Evolutionary conservation across 148 eudicot genomes (phyloP).

Genomic region (Chenopodium berlandieri): DNA sequence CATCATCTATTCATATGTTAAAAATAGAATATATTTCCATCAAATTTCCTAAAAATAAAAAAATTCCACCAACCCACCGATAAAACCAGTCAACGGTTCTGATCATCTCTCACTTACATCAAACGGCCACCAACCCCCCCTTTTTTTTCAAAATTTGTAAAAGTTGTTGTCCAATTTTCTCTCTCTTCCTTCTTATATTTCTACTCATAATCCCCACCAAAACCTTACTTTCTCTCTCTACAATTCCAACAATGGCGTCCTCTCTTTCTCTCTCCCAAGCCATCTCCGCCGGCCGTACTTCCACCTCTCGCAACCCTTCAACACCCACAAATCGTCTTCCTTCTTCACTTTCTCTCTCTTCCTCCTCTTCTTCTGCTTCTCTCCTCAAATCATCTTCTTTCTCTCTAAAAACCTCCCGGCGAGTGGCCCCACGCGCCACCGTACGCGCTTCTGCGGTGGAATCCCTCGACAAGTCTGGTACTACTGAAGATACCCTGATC

Average conservation of each 20-base stretch:
- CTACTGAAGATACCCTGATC: slow-evolving; percentile 37
- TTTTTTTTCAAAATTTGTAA: background rate
- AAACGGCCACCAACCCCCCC: slow-evolving; percentile 28
- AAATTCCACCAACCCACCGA: background rate
- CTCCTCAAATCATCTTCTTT: slow-evolving; percentile 38
- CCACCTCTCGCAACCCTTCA: slow-evolving; percentile 24
- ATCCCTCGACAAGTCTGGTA: slow-evolving; percentile 42
- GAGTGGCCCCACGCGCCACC: slow-evolving; percentile 22
- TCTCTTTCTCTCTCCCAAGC: slow-evolving; percentile 57
- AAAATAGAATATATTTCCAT: too few species aligned
- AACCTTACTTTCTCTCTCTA: background rate
- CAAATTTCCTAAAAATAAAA: too few species aligned
- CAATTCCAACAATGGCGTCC: slow-evolving; percentile 42
- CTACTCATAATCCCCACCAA: background rate
- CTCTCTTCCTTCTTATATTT: background rate
- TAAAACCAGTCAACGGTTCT: slow-evolving; percentile 13
- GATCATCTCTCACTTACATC: background rate
- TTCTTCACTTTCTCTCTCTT: slow-evolving; percentile 36
- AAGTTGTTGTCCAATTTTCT: background rate
- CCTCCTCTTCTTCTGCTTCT: slow-evolving; percentile 34
- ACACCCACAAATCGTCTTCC: slow-evolving; percentile 26
- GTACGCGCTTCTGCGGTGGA: slow-evolving; percentile 42
- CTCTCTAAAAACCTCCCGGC: slow-evolving; percentile 34
- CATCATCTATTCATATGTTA: too few species aligned
- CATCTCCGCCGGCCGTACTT: slow-evolving; percentile 26